phyloP scores from a whole-genome alignment of 1,139 yeast species.

The Pichiaceae sp. region DNA sequence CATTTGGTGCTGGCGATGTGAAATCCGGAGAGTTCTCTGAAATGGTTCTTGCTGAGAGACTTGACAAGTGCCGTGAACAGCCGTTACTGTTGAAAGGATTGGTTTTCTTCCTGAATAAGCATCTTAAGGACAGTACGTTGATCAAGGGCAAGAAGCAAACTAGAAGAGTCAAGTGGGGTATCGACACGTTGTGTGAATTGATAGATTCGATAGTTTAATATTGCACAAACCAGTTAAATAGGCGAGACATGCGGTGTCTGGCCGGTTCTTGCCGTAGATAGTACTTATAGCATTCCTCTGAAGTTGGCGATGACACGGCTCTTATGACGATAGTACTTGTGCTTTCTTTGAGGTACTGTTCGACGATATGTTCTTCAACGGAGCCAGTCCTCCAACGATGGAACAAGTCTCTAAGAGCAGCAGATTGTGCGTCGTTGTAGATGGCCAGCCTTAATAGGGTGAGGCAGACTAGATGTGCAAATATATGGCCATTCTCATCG shows the following conservation, averaged over 20 bases:
- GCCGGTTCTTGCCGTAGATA: background rate
- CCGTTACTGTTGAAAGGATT: slow-evolving; percentile 60
- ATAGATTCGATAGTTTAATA: slow-evolving; percentile 25
- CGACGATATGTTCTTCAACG: too few relatives aligned
- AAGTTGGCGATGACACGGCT: too few relatives aligned
- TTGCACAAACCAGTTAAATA: background rate
- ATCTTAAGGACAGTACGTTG: slow-evolving; percentile 41
- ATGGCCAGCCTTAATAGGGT: too few relatives aligned
- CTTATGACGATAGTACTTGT: too few relatives aligned
- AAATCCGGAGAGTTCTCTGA: slow-evolving; percentile 40
- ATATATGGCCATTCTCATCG: too few relatives aligned
- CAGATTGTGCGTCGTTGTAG: too few relatives aligned
- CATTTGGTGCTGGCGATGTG: slow-evolving; percentile 38
- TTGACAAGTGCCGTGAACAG: slow-evolving; percentile 59
- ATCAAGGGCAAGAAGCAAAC: slow-evolving; percentile 52
- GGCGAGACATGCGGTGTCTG: background rate
- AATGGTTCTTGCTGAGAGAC: slow-evolving; percentile 41
- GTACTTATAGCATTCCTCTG: background rate
- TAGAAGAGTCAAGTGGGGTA: slow-evolving; percentile 66
- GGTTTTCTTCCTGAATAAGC: slow-evolving; percentile 55
- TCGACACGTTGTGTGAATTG: slow-evolving; percentile 43
- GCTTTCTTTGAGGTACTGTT: too few relatives aligned
- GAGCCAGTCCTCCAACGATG: too few relatives aligned
- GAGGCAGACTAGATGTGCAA: too few relatives aligned
- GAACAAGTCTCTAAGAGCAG: too few relatives aligned